Conservation (phyloP, 2,329 filamentous ascomycete species). For the Nigrospora sphaerica region DNA sequence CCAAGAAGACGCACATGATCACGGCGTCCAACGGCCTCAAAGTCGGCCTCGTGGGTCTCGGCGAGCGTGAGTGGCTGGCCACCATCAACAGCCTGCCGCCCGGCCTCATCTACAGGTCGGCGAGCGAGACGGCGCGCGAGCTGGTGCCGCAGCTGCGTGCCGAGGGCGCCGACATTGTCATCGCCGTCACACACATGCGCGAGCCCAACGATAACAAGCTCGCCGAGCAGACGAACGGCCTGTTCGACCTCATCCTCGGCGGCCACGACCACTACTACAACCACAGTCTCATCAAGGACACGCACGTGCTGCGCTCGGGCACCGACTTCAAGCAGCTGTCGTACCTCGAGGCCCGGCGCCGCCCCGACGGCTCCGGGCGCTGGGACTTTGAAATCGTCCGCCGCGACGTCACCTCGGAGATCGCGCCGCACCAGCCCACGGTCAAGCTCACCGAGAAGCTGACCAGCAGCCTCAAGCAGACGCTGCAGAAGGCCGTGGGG, state of each 20-base stretch:
- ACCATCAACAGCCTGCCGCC: slow-evolving; percentile 85
- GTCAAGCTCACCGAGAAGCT: slow-evolving; percentile 58
- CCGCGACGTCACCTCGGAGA: slow-evolving; percentile 63
- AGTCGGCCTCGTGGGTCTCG: slow-evolving; percentile 77
- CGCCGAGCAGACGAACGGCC: slow-evolving; percentile 62
- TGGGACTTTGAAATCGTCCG: slow-evolving; percentile 79
- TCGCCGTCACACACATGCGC: slow-evolving; percentile 78
- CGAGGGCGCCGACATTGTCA: slow-evolving; percentile 74
- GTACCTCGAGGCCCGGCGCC: slow-evolving; percentile 69
- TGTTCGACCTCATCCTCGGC: slow-evolving; percentile 80
- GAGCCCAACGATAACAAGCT: slow-evolving; percentile 88
- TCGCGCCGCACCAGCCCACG: slow-evolving; percentile 57
- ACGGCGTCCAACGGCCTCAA: slow-evolving; percentile 79
- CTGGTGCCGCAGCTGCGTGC: slow-evolving; percentile 66
- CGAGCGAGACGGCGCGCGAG: slow-evolving; percentile 66
- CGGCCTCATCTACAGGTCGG: slow-evolving; percentile 74
- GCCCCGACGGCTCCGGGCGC: slow-evolving; percentile 30
- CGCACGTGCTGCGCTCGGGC: slow-evolving; percentile 79
- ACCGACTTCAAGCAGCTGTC: slow-evolving; percentile 90
- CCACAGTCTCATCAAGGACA: slow-evolving; percentile 70
- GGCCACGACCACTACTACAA: slow-evolving; percentile 88
- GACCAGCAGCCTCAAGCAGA: slow-evolving; percentile 66
- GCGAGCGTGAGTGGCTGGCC: slow-evolving; percentile 81
- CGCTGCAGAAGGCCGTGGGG: slow-evolving; percentile 75
- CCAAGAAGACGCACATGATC: slow-evolving; percentile 67